phyloP scores from a whole-genome alignment of 2,329 filamentous ascomycete genomes.

The Neofusicoccum kwambonambiense region DNA sequence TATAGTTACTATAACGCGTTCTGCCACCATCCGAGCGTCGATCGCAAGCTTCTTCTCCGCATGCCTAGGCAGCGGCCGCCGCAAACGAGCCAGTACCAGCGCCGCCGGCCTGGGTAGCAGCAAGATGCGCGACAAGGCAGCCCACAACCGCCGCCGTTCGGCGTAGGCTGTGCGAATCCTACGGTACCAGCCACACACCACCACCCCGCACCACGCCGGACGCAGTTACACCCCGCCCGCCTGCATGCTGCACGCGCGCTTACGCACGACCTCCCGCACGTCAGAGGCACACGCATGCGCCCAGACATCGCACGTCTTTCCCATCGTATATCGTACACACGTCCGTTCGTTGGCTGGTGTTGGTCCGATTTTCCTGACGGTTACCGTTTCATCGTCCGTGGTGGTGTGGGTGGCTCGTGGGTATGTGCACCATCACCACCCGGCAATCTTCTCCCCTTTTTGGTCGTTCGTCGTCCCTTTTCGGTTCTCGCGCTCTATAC shows the following conservation, averaged over 20 bases:
- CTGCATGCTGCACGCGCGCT: background rate
- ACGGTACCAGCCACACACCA: background rate
- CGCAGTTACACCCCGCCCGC: conserved; percentile 1
- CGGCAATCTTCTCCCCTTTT: background rate
- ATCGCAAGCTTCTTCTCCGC: conserved; percentile 17
- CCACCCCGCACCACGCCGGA: background rate
- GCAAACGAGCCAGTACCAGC: conserved; percentile 3
- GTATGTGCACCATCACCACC: background rate
- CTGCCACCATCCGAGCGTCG: conserved; percentile 13
- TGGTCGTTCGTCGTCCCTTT: no score
- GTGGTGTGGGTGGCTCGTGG: background rate
- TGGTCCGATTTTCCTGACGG: background rate
- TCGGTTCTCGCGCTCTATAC: no score
- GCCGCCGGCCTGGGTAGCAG: background rate
- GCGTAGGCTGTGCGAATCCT: background rate
- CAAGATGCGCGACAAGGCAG: background rate
- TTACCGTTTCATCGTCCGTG: background rate
- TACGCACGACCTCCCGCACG: background rate
- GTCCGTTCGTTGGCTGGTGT: background rate
- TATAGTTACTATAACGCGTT: conserved; percentile 6
- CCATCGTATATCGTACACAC: background rate
- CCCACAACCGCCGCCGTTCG: conserved; percentile 5
- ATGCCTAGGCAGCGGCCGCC: conserved; percentile 9
- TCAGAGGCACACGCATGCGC: background rate
- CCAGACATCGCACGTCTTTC: background rate